These are phyloP conservation scores for Albophoma yamanashiensis DNA, from an alignment of 2,329 filamentous ascomycete species.

Conservation along the genomic window DNA sequence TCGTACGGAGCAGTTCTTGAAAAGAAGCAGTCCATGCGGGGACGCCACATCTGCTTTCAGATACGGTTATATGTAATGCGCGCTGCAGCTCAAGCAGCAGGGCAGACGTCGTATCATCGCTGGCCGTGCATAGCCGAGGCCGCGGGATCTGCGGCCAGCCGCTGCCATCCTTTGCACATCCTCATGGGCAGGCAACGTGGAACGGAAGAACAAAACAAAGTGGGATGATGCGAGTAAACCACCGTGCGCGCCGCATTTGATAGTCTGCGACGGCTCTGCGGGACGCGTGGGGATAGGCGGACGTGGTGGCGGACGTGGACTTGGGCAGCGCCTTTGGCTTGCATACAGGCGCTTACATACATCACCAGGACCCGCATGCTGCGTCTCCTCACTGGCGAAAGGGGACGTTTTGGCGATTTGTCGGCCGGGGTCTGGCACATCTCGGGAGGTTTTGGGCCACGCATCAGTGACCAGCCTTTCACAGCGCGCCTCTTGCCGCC, in stretches of 20 bases:
- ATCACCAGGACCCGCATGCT: background rate
- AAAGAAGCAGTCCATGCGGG: background rate
- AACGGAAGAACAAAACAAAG: background rate
- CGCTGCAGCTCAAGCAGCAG: background rate
- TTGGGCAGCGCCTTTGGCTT: background rate
- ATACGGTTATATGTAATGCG: background rate
- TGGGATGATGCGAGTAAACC: background rate
- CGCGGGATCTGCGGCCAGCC: slow-evolving; percentile 22
- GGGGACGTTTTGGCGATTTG: slow-evolving; percentile 4
- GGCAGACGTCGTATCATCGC: background rate
- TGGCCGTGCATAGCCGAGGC: slow-evolving; percentile 25
- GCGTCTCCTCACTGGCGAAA: background rate
- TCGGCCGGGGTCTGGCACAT: slow-evolving; percentile 4
- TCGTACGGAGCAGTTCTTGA: background rate
- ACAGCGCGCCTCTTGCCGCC: slow-evolving; percentile 27
- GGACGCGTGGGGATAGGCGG: background rate
- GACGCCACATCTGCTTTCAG: slow-evolving; percentile 3
- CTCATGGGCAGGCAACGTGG: background rate
- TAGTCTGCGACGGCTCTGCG: background rate
- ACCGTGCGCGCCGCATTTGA: background rate
- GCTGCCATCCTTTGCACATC: slow-evolving; percentile 7
- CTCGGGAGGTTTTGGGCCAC: slow-evolving; percentile 9
- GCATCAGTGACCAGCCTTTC: slow-evolving; percentile 21
- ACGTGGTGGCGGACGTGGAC: background rate
- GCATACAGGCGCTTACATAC: slow-evolving; percentile 5